Base-by-base conservation (phyloP, 2,329 filamentous ascomycete genomes). In the Sporothrix sp. region DNA sequence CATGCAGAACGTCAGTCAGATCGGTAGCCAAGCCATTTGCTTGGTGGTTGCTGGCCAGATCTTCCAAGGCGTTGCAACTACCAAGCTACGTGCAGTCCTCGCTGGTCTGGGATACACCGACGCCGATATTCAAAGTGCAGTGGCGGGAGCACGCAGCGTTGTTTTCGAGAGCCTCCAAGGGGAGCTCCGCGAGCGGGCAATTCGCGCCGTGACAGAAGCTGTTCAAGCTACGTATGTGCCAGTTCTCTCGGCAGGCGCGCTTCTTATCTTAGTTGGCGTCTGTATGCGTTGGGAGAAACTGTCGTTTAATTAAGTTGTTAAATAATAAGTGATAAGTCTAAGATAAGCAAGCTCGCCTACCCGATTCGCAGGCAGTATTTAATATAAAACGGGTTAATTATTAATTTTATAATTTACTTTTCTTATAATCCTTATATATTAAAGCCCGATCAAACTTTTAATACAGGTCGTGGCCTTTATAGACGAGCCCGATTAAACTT, bases 71-170 rank as follows among this genome's bases (percentile, higher is more conserved):
- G 43, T 46, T 11, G 43, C 43, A 14, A 25, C 21, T 3, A 27
- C 11, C 20, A 46, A 37, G 21, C 16, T 46, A 2, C 20, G 21
- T 4, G 32, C 13, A 7, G 43, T 36, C 18, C 43, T 46, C 5
- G 14, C 14, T 6, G 32, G 43, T 4, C 43, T 37, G 1, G 62
- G 63, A 0, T 63, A 56, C 44, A 54, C 58, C 0, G 43, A 58
- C 7, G 7, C 53, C 10, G 60, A 68, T 5, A 65, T 70, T 9
- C 53, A 53, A 14, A 57, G 51, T 20, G 62, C 60, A 4, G 59
- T 68, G 13, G 61, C 64, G 0, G 65, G 66, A 4, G 56, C 63
- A 2, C 62, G 62, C 52, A 66, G 65, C 25, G 45, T 49, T 3
- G 36, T 68, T 25, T 65, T 69, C 39, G 39, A 56, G 25, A 43